Evolutionary conservation across 2,329 filamentous ascomycete genomes (phyloP), one percentile per base, ranked within the genome.

Genomic region (Neonectria sp.): DNA sequence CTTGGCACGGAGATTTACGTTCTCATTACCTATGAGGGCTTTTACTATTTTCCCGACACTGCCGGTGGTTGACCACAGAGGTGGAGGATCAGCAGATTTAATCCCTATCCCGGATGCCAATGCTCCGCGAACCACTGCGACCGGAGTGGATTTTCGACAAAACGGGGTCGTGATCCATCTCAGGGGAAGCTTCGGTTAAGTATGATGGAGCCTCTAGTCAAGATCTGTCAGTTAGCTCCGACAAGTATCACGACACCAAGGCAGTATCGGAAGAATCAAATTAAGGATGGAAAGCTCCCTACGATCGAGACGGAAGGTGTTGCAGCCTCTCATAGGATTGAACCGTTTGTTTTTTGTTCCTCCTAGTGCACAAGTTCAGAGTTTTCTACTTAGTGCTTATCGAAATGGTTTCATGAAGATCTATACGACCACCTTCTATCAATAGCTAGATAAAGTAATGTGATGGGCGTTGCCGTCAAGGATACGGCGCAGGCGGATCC

Each of bases 191-290:
- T 15, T 17, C 15, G 15, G n/a, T 12, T 46, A n/a, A 9, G 21
- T 11, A 11, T 21, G n/a, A 46, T 24, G 48, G 48, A 29, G 48
- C 48, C 48, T 51, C 27, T 51, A 51, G 48, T 51, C 48, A 49
- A 49, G 6, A 49, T 49, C 24, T 49, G 46, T 49, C 24, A 49
- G 12, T n/a, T 9, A 31, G 25, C 48, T 49, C 48, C 27, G 48
- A 11, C 25, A 11, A 29, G 2, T 31, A 29, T 31, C 17, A 7
- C 48, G 3, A n/a, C 11, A 17, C 27, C 15, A 51, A 17, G 48
- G 48, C 13, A 51, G 6, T 17, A n/a, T 31, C 15, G 12, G 11
- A 6, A n/a, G 48, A 13, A n/a, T n/a, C 27, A 4, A 3, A 15
- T 49, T 27, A 8, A 4, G 5, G 46, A 11, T 12, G 46, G 46